Evolutionary conservation across 306 rosid genomes (phyloP).

Genomic region (Gastrolobium villosum): DNA sequence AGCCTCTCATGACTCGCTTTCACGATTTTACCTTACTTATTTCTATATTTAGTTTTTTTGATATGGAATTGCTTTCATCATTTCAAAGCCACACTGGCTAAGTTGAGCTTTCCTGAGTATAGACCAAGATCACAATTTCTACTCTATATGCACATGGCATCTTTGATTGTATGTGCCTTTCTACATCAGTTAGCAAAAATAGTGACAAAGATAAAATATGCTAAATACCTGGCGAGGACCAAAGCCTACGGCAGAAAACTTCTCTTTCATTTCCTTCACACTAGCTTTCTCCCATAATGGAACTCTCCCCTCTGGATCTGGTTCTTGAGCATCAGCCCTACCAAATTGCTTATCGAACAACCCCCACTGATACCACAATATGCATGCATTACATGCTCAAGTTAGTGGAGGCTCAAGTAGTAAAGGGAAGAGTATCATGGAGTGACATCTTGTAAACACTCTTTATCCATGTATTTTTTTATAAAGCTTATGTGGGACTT

Average conservation of each 20-base stretch:
- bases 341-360: constrained; percentile 87
- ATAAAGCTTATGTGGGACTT: background rate
- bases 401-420: constrained; percentile 7
- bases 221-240: constrained; percentile 93
- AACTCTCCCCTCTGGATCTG: constrained; percentile 96
- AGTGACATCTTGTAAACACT: constrained; percentile 20
- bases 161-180: constrained; percentile 4
- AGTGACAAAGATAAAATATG: constrained; percentile 34
- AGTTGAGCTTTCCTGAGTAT: constrained; percentile 14
- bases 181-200: constrained; percentile 32
- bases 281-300: constrained; percentile 89
- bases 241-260: constrained; percentile 84
- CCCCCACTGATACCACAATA: constrained; percentile 78
- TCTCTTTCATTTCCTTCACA: constrained; percentile 90
- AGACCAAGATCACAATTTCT: constrained; percentile 17
- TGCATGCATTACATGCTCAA: constrained; percentile 24
- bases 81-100: constrained; percentile 1
- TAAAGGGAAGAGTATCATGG: background rate
- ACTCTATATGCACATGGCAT: background rate
- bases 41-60: background rate
- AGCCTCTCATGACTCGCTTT: background rate
- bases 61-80: constrained; percentile 10
- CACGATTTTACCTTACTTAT: background rate
- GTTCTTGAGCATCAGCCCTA: constrained; percentile 84
- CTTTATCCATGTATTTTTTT: background rate